Percentiles rank a stretch among this genome's conserved stretches.
Evolutionary conservation across 2,329 filamentous ascomycete species (phyloP).

Genomic region (Sarocladiaceae sp.): DNA sequence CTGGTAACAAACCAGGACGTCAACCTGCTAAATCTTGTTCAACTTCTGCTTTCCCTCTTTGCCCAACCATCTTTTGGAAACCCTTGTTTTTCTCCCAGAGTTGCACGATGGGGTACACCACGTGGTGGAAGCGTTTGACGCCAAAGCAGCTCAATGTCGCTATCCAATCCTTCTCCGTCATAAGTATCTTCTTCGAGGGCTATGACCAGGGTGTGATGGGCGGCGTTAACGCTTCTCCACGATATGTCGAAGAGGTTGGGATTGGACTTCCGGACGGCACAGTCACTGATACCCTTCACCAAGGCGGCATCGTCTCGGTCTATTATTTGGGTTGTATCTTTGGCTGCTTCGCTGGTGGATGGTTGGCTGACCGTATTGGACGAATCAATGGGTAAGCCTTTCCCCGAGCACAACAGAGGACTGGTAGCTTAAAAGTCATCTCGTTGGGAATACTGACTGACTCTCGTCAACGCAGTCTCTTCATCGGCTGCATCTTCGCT

Average conservation of each 20-base stretch:
- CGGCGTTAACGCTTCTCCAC: slow-evolving; percentile 37
- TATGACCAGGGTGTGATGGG: slow-evolving; percentile 52
- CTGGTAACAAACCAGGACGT: too few relatives aligned
- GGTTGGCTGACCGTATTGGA: not conserved
- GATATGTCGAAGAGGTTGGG: slow-evolving; percentile 34
- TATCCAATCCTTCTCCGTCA: not conserved
- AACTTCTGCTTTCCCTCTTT: too few relatives aligned
- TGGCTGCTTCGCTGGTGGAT: slow-evolving; percentile 40
- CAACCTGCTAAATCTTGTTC: too few relatives aligned
- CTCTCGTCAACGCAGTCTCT: slow-evolving; percentile 20
- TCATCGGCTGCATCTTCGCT: slow-evolving; percentile 39
- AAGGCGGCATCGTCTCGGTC: slow-evolving; percentile 46
- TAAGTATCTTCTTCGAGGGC: slow-evolving; percentile 19
- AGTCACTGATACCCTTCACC: slow-evolving; percentile 40
- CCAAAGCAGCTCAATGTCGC: not conserved
- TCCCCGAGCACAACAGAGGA: slow-evolving; percentile 14
- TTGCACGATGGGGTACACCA: not conserved
- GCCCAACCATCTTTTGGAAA: too few relatives aligned
- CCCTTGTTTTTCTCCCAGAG: too few relatives aligned
- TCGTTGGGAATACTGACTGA: not conserved
- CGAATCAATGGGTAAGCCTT: too few relatives aligned
- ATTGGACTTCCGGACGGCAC: slow-evolving; percentile 38
- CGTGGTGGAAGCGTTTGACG: not conserved
- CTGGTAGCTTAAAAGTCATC: slow-evolving; percentile 39
- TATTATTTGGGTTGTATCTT: slow-evolving; percentile 47